Evolutionary conservation across 2,329 filamentous ascomycete genomes (phyloP).

Genomic region (Alternaria metachromatica): DNA sequence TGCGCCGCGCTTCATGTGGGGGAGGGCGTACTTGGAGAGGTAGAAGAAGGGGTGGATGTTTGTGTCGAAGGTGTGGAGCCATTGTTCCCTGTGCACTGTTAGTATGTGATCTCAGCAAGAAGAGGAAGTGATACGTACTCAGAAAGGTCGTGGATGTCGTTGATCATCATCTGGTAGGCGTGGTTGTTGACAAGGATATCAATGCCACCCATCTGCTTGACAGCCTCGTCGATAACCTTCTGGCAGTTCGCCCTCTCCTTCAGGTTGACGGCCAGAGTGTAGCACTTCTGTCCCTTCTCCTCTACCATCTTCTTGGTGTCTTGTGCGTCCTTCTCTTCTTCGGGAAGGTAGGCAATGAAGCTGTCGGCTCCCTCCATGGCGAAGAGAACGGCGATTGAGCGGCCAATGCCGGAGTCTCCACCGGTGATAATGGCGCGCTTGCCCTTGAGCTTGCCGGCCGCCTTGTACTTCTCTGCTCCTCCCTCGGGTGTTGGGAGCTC

Average conservation of each 20-base stretch:
- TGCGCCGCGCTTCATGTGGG: constrained; percentile 75
- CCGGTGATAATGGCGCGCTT: constrained; percentile 82
- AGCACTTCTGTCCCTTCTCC: constrained; percentile 68
- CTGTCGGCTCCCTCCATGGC: constrained; percentile 81
- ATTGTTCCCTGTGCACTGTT: constrained; percentile 67
- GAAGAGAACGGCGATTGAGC: constrained; percentile 76
- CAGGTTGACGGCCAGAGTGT: constrained; percentile 70
- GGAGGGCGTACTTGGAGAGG: constrained; percentile 76
- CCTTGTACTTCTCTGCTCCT: constrained; percentile 72
- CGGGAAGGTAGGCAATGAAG: constrained; percentile 74
- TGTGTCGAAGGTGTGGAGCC: constrained; percentile 78
- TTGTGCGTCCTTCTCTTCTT: constrained; percentile 78
- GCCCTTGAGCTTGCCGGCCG: constrained; percentile 76
- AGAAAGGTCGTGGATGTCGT: constrained; percentile 72
- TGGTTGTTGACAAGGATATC: constrained; percentile 78
- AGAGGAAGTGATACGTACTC: constrained; percentile 60
- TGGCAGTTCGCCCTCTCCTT: constrained; percentile 71
- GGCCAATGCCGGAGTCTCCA: constrained; percentile 80
- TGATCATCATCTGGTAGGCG: constrained; percentile 75
- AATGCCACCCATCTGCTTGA: constrained; percentile 70
- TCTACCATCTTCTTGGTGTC: constrained; percentile 76
- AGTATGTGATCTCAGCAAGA: not conserved
- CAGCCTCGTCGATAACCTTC: constrained; percentile 70
- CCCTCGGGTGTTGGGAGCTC: constrained; percentile 72
- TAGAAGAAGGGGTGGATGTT: constrained; percentile 87